phyloP scores from a whole-genome alignment of 2,329 filamentous ascomycete species.

The Mycocentrospora acerina region DNA sequence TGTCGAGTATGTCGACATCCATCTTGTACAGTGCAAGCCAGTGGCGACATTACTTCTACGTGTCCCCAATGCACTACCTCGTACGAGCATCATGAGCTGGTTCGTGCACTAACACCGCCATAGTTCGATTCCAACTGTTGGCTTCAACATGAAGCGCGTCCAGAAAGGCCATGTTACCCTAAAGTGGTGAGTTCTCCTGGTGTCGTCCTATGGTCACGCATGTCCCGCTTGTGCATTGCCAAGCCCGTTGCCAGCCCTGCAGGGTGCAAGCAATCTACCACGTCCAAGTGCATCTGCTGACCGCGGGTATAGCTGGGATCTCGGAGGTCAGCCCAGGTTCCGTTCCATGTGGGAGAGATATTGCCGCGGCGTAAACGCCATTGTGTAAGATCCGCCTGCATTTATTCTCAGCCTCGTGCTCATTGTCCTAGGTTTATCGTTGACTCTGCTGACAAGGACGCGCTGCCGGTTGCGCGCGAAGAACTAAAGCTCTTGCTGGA shows the following conservation, averaged over 20 bases:
- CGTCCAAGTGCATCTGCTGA: conserved; percentile 36
- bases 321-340: conserved; percentile 94
- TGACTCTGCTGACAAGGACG: conserved; percentile 83
- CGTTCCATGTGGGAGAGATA: conserved; percentile 99
- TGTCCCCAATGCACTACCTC: conserved; percentile 28
- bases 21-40: conserved; percentile 26
- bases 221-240: conserved; percentile 39
- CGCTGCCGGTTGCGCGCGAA: conserved; percentile 82
- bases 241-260: conserved; percentile 34
- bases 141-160: conserved; percentile 98
- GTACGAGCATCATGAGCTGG: conserved; percentile 31
- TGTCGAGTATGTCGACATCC: conserved; percentile 76
- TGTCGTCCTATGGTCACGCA: conserved; percentile 37
- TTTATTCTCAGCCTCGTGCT: conserved; percentile 20
- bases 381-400: conserved; percentile 63
- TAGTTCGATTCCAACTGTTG: conserved; percentile 97
- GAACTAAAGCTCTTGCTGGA: conserved; percentile 88
- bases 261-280: conserved; percentile 33
- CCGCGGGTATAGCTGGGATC: conserved; percentile 72
- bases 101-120: conserved; percentile 44
- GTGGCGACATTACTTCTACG: conserved; percentile 27
- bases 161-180: conserved; percentile 97
- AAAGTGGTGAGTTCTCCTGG: conserved; percentile 68
- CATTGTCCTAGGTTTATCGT: conserved; percentile 74
- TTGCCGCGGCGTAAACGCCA: conserved; percentile 94